Evolutionary conservation across 2,329 filamentous ascomycete species (phyloP).

Genomic region (Sporothrix euskadiensis): DNA sequence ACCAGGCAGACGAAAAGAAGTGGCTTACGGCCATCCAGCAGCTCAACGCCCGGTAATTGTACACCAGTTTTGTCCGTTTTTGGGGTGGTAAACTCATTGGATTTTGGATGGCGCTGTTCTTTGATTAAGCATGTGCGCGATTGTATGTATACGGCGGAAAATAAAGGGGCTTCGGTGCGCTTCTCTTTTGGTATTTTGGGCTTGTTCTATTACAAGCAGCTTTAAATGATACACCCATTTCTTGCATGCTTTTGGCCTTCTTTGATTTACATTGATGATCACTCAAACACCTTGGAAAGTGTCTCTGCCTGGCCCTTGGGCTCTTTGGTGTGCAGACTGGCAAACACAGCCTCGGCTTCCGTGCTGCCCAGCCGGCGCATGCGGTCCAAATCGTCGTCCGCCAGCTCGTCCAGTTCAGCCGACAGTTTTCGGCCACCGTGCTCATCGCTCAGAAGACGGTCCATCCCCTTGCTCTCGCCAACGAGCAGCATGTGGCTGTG

Average conservation of each 20-base stretch:
- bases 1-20: constrained; percentile 79
- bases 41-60: constrained; percentile 36
- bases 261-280: not conserved
- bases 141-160: not conserved
- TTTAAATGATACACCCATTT: not conserved
- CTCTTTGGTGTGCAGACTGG: constrained; percentile 46
- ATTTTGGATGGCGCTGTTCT: not conserved
- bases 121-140: not conserved
- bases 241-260: not conserved
- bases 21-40: constrained; percentile 75
- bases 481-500: constrained; percentile 79
- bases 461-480: constrained; percentile 62
- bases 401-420: constrained; percentile 73
- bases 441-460: constrained; percentile 58
- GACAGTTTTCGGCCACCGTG: constrained; percentile 61
- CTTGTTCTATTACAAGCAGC: not conserved
- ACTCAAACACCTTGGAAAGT: constrained; percentile 22
- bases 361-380: constrained; percentile 55
- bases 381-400: constrained; percentile 70
- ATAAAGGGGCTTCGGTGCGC: not conserved
- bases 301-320: constrained; percentile 16
- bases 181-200: not conserved
- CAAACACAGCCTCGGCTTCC: constrained; percentile 50
- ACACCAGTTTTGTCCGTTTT: not conserved
- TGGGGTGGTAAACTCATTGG: not conserved